A percentile compares a stretch with the other conserved stretches of the same genome.
Conservation (phyloP, 2,329 filamentous ascomycete genomes). For the Alternaria longipes region DNA sequence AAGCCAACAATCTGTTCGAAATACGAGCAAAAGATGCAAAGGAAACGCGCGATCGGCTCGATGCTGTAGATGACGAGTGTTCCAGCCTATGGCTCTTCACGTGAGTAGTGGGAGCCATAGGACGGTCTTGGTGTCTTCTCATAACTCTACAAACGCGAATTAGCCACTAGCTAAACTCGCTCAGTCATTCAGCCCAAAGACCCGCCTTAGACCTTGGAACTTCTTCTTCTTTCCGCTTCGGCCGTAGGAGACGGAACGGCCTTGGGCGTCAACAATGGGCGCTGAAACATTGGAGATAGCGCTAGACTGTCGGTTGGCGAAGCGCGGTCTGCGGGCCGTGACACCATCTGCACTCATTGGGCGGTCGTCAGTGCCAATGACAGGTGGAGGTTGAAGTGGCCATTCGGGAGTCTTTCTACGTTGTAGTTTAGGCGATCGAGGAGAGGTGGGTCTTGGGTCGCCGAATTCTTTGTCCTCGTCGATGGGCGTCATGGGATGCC, state of each 20-base stretch:
- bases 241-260: constrained; percentile 35
- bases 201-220: constrained; percentile 71
- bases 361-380: constrained; percentile 33
- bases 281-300: constrained; percentile 33
- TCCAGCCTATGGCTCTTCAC: constrained; percentile 10
- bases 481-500: constrained; percentile 45
- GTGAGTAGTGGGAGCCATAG: not conserved
- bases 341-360: constrained; percentile 47
- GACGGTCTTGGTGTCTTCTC: not conserved
- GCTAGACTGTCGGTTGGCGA: constrained; percentile 36
- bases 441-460: constrained; percentile 20
- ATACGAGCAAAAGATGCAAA: constrained; percentile 8
- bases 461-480: constrained; percentile 46
- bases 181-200: constrained; percentile 69
- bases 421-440: constrained; percentile 57
- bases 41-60: constrained; percentile 9
- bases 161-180: constrained; percentile 20
- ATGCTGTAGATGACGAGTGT: constrained; percentile 10
- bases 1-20: constrained; percentile 13
- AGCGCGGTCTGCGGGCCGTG: constrained; percentile 29
- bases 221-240: constrained; percentile 67
- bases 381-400: constrained; percentile 58
- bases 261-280: constrained; percentile 30
- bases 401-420: constrained; percentile 60
- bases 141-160: constrained; percentile 18